These are phyloP conservation scores for Immersiella caudata DNA, from an alignment of 495 filamentous ascomycete species.

Conservation along the genomic window DNA sequence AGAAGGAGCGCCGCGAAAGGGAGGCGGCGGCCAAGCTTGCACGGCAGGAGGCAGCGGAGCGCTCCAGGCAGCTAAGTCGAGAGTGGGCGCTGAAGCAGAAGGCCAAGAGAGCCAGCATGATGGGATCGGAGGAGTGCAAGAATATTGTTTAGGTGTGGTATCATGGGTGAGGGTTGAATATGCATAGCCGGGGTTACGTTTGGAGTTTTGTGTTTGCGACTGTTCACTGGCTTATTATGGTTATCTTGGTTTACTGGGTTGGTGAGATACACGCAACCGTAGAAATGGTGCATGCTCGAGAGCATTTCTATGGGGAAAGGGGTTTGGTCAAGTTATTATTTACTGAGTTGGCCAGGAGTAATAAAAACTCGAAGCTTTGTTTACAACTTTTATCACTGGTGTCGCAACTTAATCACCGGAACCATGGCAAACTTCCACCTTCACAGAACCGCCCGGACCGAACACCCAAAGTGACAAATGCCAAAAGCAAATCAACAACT, in stretches of 20 bases:
- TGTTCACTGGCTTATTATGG: background rate
- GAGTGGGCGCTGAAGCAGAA: slow-evolving; percentile 74
- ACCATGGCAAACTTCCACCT: no score
- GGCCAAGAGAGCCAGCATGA: slow-evolving; percentile 34
- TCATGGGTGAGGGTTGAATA: background rate
- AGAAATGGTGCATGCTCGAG: no score
- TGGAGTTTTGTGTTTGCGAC: background rate
- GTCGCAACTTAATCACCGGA: no score
- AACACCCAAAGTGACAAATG: no score
- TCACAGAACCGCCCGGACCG: no score
- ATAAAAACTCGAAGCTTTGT: no score
- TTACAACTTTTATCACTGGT: no score
- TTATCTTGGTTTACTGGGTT: background rate
- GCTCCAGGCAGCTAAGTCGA: slow-evolving; percentile 61
- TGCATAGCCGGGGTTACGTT: slow-evolving; percentile 11
- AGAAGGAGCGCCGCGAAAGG: slow-evolving; percentile 56
- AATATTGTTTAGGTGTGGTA: background rate
- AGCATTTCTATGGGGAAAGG: no score
- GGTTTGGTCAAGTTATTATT: no score
- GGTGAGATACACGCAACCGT: no score
- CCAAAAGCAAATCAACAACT: no score
- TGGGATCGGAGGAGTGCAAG: background rate
- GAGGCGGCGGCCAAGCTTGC: slow-evolving; percentile 61
- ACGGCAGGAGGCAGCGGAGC: slow-evolving; percentile 65
- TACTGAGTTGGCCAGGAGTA: no score